Evolutionary conservation across 768 basidiomycete genomes (phyloP).

Genomic region (Podaxis mareebaensis): DNA sequence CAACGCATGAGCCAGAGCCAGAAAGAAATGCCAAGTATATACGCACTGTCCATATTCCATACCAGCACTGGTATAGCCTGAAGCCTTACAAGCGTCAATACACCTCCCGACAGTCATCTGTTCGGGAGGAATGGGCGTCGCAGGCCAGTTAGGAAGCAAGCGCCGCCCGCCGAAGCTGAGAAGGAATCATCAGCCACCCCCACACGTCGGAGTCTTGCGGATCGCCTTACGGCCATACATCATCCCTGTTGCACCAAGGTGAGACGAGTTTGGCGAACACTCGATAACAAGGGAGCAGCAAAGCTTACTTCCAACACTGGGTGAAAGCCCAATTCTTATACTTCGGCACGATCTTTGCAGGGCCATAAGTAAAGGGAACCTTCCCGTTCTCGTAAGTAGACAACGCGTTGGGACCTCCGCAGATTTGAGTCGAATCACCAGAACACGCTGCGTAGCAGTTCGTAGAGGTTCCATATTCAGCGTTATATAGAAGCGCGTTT

Average conservation of each 20-base stretch:
- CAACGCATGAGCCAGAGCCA: neutral
- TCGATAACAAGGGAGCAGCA: neutral
- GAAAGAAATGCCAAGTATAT: neutral
- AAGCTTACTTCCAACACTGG: constrained; percentile 20
- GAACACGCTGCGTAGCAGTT: constrained; percentile 20
- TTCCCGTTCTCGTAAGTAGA: constrained; percentile 22
- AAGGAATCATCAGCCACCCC: neutral
- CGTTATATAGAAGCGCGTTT: constrained; percentile 21
- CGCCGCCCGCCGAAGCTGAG: constrained; percentile 6
- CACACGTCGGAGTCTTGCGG: neutral
- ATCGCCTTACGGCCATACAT: constrained; percentile 14
- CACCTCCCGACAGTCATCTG: constrained; percentile 24
- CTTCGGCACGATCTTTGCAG: constrained; percentile 10
- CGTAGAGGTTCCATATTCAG: constrained; percentile 11
- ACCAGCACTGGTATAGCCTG: constrained; percentile 20
- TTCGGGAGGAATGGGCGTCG: constrained; percentile 17
- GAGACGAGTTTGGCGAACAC: neutral
- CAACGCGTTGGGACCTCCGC: constrained; percentile 23
- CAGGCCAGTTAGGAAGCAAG: constrained; percentile 17
- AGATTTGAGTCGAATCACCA: constrained; percentile 21
- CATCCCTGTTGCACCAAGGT: constrained; percentile 12
- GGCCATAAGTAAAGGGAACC: constrained; percentile 21
- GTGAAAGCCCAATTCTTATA: constrained; percentile 20
- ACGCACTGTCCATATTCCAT: constrained; percentile 23
- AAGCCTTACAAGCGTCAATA: constrained; percentile 20